Conservation (phyloP, 805 yeast species). For the Yamadazyma ubonensis region DNA sequence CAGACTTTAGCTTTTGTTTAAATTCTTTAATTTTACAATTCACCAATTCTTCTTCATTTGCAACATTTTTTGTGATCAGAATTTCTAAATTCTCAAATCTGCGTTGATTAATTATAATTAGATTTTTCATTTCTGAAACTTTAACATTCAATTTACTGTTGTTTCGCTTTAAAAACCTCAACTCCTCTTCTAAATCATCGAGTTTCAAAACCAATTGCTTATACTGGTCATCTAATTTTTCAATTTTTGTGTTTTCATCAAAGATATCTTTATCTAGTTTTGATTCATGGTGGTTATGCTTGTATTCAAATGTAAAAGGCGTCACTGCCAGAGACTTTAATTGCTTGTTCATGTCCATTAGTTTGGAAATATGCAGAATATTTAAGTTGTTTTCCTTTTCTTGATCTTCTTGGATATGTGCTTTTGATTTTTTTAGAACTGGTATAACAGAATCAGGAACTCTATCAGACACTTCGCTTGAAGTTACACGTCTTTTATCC, state of each 20-base stretch:
- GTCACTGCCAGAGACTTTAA: conserved; percentile 4
- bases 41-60: conserved; percentile 27
- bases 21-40: conserved; percentile 30
- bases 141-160: conserved; percentile 13
- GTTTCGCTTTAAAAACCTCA: conserved; percentile 18
- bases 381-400: conserved; percentile 5
- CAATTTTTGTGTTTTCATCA: conserved; percentile 4
- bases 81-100: conserved; percentile 26
- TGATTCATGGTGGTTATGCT: conserved; percentile 4
- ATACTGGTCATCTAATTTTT: conserved; percentile 13
- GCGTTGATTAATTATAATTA: conserved; percentile 11
- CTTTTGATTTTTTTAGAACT: conserved; percentile 3
- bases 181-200: conserved; percentile 21
- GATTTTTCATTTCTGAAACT: conserved; percentile 12
- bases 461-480: background rate
- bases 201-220: conserved; percentile 16
- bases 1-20: conserved; percentile 24
- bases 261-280: conserved; percentile 4
- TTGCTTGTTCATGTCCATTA: conserved; percentile 15
- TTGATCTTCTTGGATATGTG: conserved; percentile 1
- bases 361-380: conserved; percentile 18
- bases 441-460: conserved; percentile 4
- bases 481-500: conserved; percentile 4
- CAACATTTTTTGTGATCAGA: conserved; percentile 27
- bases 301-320: background rate